Evolutionary conservation across 1,284 basidiomycete species (phyloP).

Genomic region (Papiliotrema laurentii): DNA sequence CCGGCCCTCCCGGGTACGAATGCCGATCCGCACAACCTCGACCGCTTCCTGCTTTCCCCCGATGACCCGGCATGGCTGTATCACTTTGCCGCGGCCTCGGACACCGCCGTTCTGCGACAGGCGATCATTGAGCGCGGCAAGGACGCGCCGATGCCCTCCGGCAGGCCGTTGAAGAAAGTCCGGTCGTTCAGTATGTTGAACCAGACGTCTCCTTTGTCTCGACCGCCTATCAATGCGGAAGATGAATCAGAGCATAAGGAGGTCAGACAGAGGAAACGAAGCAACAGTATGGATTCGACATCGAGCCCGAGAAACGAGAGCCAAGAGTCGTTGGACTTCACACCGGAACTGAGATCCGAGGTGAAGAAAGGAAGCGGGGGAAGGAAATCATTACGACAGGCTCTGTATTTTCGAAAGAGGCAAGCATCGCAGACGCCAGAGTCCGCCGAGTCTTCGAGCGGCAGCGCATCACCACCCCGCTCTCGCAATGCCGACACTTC

Average conservation of each 20-base stretch:
- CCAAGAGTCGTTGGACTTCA: no score
- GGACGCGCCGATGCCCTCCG: slow-evolving; percentile 1
- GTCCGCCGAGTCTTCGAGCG: no score
- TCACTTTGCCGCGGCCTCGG: slow-evolving; percentile 19
- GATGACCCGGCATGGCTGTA: slow-evolving; percentile 35
- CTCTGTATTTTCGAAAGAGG: slow-evolving; percentile 11
- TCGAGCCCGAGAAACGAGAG: not conserved
- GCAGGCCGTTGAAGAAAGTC: slow-evolving; percentile 2
- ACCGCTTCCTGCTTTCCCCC: slow-evolving; percentile 38
- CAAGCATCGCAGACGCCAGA: not conserved
- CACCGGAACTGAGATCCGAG: slow-evolving; percentile 1
- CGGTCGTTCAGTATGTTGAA: slow-evolving; percentile 10
- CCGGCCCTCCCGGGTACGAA: slow-evolving; percentile 27
- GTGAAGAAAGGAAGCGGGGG: not conserved
- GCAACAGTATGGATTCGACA: slow-evolving; percentile 12
- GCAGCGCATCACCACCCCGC: no score
- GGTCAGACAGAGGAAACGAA: slow-evolving; percentile 8
- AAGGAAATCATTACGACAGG: slow-evolving; percentile 4
- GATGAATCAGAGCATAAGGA: slow-evolving; percentile 1
- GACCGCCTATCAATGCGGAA: slow-evolving; percentile 23
- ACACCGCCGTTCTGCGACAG: no score
- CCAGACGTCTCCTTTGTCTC: slow-evolving; percentile 16
- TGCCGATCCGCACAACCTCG: slow-evolving; percentile 36
- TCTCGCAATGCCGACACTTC: no score
- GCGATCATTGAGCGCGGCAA: no score